A percentile compares a stretch with the other conserved stretches of the same genome.
Evolutionary conservation across 2,329 filamentous ascomycete genomes (phyloP).

Genomic region (Dothidotthia symphoricarpi): DNA sequence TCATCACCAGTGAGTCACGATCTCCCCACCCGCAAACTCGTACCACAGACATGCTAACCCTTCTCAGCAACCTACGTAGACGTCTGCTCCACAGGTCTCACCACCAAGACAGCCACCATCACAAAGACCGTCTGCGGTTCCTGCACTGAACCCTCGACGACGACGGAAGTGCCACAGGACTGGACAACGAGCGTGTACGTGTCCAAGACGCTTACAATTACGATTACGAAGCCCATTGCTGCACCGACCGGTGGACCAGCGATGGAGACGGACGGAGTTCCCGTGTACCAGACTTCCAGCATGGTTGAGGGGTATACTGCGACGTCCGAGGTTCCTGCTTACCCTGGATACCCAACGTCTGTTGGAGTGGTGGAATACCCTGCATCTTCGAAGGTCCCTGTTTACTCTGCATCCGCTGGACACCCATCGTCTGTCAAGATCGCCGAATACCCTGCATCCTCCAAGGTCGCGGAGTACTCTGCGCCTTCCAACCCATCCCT

Average conservation of each 20-base stretch:
- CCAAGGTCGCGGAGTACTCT: conserved; percentile 3
- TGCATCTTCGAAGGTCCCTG: not conserved
- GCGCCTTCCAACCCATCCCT: no score
- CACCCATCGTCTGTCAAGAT: no score
- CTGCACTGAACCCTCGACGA: conserved; percentile 20
- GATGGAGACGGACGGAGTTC: conserved; percentile 8
- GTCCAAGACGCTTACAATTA: conserved; percentile 31
- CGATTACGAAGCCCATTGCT: conserved; percentile 32
- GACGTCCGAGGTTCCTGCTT: conserved; percentile 4
- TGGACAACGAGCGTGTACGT: conserved; percentile 37
- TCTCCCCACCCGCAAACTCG: no score
- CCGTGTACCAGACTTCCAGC: conserved; percentile 10
- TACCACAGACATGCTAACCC: not conserved
- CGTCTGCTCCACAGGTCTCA: conserved; percentile 38
- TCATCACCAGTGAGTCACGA: conserved; percentile 24
- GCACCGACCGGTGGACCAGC: conserved; percentile 17
- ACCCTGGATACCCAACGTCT: conserved; percentile 6
- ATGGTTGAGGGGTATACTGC: conserved; percentile 3
- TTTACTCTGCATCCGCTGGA: conserved; percentile 3
- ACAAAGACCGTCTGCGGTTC: conserved; percentile 29
- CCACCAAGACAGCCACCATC: conserved; percentile 33
- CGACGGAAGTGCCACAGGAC: conserved; percentile 20
- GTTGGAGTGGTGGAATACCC: not conserved
- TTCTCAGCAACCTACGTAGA: conserved; percentile 33
- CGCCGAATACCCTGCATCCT: conserved; percentile 2